phyloP scores from a whole-genome alignment of 306 rosid species.

The Comarum palustre region DNA sequence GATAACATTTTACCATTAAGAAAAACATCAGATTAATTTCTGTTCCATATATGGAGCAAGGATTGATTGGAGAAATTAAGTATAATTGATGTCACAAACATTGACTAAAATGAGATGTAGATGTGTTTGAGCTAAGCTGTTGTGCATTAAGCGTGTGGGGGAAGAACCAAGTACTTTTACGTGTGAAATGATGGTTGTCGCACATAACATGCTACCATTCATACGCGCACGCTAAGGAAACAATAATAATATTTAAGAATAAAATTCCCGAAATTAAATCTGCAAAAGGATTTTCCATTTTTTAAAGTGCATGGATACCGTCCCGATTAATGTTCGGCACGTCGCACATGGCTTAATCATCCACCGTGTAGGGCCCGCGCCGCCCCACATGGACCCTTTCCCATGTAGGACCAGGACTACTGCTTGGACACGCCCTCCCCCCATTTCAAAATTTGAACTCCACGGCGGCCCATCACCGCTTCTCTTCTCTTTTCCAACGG shows the following conservation, averaged over 20 bases:
- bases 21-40: too few species aligned
- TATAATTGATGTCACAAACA: not conserved
- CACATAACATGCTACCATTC: too few species aligned
- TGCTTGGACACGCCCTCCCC: not conserved
- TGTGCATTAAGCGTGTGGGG: not conserved
- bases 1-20: too few species aligned
- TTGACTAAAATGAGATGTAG: not conserved
- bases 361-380: not conserved
- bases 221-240: not conserved
- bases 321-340: slow-evolving; percentile 18
- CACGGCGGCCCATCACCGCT: not conserved
- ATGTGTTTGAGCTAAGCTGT: not conserved
- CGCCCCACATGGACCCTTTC: not conserved
- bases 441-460: not conserved
- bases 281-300: not conserved
- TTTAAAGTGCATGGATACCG: not conserved
- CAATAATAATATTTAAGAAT: not conserved
- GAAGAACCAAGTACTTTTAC: not conserved
- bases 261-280: not conserved
- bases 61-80: not conserved
- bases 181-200: slow-evolving; percentile 3
- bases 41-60: not conserved
- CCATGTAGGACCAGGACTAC: not conserved
- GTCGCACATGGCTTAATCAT: slow-evolving; percentile 18
- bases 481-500: not conserved